Conservation (phyloP, 2,329 filamentous ascomycete genomes). For the Huntiella omanensis region DNA sequence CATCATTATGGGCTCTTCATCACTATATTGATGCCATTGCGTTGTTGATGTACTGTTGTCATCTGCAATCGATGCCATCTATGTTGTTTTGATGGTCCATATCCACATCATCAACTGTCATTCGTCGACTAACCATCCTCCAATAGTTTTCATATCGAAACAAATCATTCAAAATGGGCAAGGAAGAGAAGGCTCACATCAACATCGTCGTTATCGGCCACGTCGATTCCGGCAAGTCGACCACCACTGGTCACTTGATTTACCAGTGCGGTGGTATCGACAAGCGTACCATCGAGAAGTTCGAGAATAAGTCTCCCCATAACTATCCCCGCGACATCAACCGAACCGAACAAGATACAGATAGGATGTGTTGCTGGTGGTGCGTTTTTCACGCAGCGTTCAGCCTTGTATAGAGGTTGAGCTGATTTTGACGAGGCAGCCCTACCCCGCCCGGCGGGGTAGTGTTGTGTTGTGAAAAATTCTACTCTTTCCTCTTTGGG, state of each 20-base stretch:
- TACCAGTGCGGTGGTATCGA: conserved; percentile 99
- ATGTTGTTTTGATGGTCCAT: neutral
- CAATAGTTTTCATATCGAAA: conserved; percentile 7
- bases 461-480: neutral
- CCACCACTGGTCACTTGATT: conserved; percentile 90
- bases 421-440: neutral
- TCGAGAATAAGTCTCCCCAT: conserved; percentile 65
- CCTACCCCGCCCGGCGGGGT: neutral
- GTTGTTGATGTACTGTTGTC: neutral
- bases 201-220: conserved; percentile 98
- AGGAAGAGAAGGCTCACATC: conserved; percentile 89
- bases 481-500: conserved; percentile 12
- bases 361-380: no score
- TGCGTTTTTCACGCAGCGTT: neutral
- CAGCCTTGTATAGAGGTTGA: conserved; percentile 12
- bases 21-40: neutral
- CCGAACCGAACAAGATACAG: no score
- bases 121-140: conserved; percentile 4
- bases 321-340: no score
- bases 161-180: conserved; percentile 35
- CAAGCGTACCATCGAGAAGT: conserved; percentile 99
- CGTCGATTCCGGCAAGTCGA: conserved; percentile 99
- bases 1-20: neutral
- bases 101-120: neutral
- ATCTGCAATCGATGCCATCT: neutral